Evolutionary conservation across 495 filamentous ascomycete genomes (phyloP).

Genomic region (Evernia prunastri): DNA sequence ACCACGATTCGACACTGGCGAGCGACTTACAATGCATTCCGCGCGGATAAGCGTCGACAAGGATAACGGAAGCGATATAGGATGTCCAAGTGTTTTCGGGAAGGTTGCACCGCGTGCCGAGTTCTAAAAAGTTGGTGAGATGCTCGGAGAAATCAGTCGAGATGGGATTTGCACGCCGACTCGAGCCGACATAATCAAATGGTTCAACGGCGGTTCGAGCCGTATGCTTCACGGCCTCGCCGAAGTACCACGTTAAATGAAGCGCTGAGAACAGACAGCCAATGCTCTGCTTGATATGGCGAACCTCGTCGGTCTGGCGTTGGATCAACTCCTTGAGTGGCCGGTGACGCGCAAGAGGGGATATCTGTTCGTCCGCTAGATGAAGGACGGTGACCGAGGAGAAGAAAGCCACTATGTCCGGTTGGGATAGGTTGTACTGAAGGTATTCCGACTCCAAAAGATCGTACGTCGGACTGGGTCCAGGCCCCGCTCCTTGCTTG

Average conservation of each 20-base stretch:
- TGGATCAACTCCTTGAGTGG: slow-evolving; percentile 15
- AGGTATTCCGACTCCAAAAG: slow-evolving; percentile 19
- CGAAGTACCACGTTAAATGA: slow-evolving; percentile 2
- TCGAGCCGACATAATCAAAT: not conserved
- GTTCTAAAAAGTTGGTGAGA: too few species aligned
- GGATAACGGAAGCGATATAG: not conserved
- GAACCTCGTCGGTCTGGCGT: not conserved
- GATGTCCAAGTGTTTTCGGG: not conserved
- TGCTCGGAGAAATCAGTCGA: not conserved
- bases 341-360: slow-evolving; percentile 21
- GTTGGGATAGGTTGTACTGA: slow-evolving; percentile 18
- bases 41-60: slow-evolving; percentile 1
- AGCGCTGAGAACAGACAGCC: slow-evolving; percentile 7
- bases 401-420: slow-evolving; percentile 23
- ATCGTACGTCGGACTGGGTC: slow-evolving; percentile 9
- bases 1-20: not conserved
- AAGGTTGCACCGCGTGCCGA: not conserved
- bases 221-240: not conserved
- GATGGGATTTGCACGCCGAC: not conserved
- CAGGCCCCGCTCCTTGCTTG: slow-evolving; percentile 10
- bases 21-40: slow-evolving; percentile 3
- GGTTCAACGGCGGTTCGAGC: too few species aligned
- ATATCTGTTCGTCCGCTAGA: slow-evolving; percentile 22
- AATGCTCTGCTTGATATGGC: not conserved
- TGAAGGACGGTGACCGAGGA: slow-evolving; percentile 27